Base-by-base conservation (phyloP, 345 rosid genomes). In the Limnanthes douglasii region DNA sequence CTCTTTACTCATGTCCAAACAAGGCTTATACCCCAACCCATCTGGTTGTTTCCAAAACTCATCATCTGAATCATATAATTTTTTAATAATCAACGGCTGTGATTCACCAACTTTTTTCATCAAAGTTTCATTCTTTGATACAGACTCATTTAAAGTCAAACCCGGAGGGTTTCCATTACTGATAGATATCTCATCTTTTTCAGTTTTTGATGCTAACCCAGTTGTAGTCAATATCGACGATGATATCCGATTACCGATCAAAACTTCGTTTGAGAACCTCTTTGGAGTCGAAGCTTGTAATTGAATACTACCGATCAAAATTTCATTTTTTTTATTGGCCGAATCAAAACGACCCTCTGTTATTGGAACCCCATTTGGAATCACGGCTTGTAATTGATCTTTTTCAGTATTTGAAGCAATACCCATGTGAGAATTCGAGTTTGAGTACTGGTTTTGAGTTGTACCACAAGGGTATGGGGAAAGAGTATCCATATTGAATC, bases 41-140 rank as follows among this genome's bases (percentile, higher is more conserved):
- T 81, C 90, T 10, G 99, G 99, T 45, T 92, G 96, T 46, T 67
- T 72, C 99, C 99, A 92, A 48, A 92, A 78, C 54, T 65, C 97
- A 34, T 57, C 46, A 10, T 45, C 73, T 20, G 17, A 34, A 4
- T 30, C 53, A 29, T 17, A 34, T 21, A 48, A 10, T 2, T 41
- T 31, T 15, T 4, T n/a, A n/a, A n/a, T n/a, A n/a, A n/a, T n/a
- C n/a, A n/a, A n/a, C n/a, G n/a, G n/a, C n/a, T n/a, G n/a, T n/a
- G n/a, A n/a, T n/a, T n/a, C n/a, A n/a, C n/a, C n/a, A n/a, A n/a
- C n/a, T n/a, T n/a, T n/a, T n/a, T n/a, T n/a, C n/a, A n/a, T n/a
- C n/a, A n/a, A n/a, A n/a, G n/a, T n/a, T n/a, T n/a, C n/a, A n/a
- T n/a, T n/a, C n/a, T n/a, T n/a, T n/a, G n/a, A n/a, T n/a, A n/a